These are phyloP conservation scores for Coix lacrymajobi DNA, from an alignment of 176 grass and related monocot genomes.

Conservation along the genomic window DNA sequence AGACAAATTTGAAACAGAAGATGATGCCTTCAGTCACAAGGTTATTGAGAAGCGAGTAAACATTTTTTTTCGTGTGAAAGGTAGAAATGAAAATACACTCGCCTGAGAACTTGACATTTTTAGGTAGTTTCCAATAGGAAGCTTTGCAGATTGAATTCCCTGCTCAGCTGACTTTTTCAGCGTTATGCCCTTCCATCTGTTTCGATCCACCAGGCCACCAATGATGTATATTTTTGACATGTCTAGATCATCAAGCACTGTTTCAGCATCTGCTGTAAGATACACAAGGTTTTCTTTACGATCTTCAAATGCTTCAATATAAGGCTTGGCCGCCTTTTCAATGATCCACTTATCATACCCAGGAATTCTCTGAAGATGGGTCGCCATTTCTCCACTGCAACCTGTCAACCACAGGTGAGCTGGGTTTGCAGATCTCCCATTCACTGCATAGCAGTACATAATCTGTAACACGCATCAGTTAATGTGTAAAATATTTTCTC, in stretches of 20 bases:
- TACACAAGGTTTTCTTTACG: slow-evolving; percentile 74
- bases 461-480: slow-evolving; percentile 70
- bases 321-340: slow-evolving; percentile 70
- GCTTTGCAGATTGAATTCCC: slow-evolving; percentile 83
- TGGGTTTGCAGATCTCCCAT: slow-evolving; percentile 70
- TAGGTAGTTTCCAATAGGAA: slow-evolving; percentile 79
- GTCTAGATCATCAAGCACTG: slow-evolving; percentile 82
- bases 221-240: slow-evolving; percentile 86
- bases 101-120: slow-evolving; percentile 99
- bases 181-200: slow-evolving; percentile 85
- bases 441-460: slow-evolving; percentile 98
- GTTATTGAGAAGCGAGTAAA: background rate
- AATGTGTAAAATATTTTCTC: slow-evolving; percentile 18
- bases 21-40: background rate
- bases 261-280: slow-evolving; percentile 83
- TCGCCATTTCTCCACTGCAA: slow-evolving; percentile 73
- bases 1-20: background rate
- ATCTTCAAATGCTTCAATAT: slow-evolving; percentile 79
- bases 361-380: slow-evolving; percentile 64
- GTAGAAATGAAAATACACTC: background rate
- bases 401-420: slow-evolving; percentile 94
- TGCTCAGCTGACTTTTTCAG: slow-evolving; percentile 81
- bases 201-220: slow-evolving; percentile 89
- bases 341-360: slow-evolving; percentile 88
- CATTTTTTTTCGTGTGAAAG: background rate